Conservation (phyloP, 1,284 basidiomycete species). For the Tylopilus orsonianus region DNA sequence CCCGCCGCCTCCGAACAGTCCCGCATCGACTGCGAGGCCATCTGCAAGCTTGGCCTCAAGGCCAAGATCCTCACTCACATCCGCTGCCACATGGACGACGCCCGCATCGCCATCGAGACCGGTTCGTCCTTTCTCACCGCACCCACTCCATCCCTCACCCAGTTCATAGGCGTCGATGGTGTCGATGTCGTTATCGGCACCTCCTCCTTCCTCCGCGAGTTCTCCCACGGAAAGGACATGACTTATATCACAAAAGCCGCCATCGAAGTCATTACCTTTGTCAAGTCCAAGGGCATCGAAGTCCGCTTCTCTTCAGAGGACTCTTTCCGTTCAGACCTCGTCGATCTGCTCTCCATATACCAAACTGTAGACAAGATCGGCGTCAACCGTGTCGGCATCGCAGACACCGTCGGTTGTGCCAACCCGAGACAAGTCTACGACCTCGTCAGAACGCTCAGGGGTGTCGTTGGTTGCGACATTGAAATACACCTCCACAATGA, state of each 20-base stretch:
- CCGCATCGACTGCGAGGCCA: slow-evolving; percentile 92
- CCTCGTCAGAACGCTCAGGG: slow-evolving; percentile 92
- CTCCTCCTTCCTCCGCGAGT: slow-evolving; percentile 98
- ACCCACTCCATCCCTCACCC: neutral
- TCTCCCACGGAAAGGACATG: slow-evolving; percentile 99
- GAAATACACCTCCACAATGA: slow-evolving; percentile 99
- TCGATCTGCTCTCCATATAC: slow-evolving; percentile 98
- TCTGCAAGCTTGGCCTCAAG: slow-evolving; percentile 99
- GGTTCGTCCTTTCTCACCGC: slow-evolving; percentile 48
- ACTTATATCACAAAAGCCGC: slow-evolving; percentile 99
- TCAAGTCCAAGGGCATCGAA: slow-evolving; percentile 99
- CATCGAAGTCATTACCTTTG: slow-evolving; percentile 98
- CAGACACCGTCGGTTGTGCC: slow-evolving; percentile 98
- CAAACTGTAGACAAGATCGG: slow-evolving; percentile 99
- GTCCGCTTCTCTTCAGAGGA: slow-evolving; percentile 99
- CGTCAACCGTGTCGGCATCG: slow-evolving; percentile 98
- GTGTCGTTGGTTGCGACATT: slow-evolving; percentile 96
- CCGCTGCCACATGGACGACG: slow-evolving; percentile 99
- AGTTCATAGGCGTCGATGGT: slow-evolving; percentile 83
- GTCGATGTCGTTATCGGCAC: slow-evolving; percentile 99
- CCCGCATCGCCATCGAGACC: slow-evolving; percentile 97
- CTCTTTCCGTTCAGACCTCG: slow-evolving; percentile 99
- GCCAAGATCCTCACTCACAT: slow-evolving; percentile 99
- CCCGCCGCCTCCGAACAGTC: slow-evolving; percentile 98
- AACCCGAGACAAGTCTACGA: slow-evolving; percentile 99